Percentiles rank a stretch among this genome's conserved stretches.
Evolutionary conservation across 768 basidiomycete genomes (phyloP).

Genomic region (Pisolithus tinctorius): DNA sequence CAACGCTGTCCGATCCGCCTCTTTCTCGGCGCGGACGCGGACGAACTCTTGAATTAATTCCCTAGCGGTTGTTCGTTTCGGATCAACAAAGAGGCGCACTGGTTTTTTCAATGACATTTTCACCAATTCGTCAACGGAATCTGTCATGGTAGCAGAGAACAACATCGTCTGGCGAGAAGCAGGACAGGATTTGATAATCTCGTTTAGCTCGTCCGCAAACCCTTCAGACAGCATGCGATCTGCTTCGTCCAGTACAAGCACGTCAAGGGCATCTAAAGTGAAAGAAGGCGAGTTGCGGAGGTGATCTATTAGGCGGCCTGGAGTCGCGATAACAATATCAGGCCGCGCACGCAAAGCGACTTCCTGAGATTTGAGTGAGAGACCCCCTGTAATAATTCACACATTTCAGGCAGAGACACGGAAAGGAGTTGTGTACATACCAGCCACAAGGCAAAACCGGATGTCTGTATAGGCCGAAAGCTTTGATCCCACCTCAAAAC

Average conservation of each 20-base stretch:
- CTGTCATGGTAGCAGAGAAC: conserved; percentile 98
- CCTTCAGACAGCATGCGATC: conserved; percentile 96
- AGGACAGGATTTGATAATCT: conserved; percentile 91
- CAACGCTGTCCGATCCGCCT: conserved; percentile 68
- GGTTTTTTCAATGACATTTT: conserved; percentile 90
- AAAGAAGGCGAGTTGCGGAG: conserved; percentile 93
- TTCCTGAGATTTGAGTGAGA: conserved; percentile 92
- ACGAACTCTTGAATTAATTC: conserved; percentile 93
- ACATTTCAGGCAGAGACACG: conserved; percentile 2
- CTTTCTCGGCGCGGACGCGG: conserved; percentile 76
- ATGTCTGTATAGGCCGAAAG: conserved; percentile 86
- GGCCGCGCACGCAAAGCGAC: conserved; percentile 76
- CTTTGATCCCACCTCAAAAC: conserved; percentile 84
- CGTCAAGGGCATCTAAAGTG: conserved; percentile 85
- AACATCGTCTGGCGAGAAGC: conserved; percentile 92
- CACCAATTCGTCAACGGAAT: conserved; percentile 90
- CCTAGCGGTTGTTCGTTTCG: conserved; percentile 79
- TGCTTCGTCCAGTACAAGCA: conserved; percentile 94
- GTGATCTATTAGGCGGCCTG: conserved; percentile 96
- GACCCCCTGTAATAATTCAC: conserved; percentile 54
- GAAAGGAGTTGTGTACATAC: conserved; percentile 36
- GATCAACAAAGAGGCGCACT: conserved; percentile 92
- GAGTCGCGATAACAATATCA: conserved; percentile 93
- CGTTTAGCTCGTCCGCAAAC: conserved; percentile 88
- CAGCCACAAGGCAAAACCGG: conserved; percentile 85